These are phyloP conservation scores for Bipolaris victoriae DNA, from an alignment of 2,329 filamentous ascomycete species.

Conservation along the genomic window DNA sequence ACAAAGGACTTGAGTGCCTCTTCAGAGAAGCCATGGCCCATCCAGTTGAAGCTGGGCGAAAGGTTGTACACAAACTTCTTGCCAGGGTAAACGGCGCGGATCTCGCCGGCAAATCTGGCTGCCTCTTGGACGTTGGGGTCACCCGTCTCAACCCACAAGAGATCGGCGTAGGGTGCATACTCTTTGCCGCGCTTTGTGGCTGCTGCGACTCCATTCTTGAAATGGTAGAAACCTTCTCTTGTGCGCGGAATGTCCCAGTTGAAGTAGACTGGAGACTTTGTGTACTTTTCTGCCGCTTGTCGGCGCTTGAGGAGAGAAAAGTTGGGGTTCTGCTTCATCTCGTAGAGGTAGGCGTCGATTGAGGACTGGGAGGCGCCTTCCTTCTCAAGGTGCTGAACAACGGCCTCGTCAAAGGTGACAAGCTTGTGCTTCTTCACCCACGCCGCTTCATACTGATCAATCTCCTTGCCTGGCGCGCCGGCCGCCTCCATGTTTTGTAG, in stretches of 20 bases:
- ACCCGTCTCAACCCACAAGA: constrained; percentile 96
- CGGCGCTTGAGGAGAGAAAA: constrained; percentile 81
- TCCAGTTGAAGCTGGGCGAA: constrained; percentile 98
- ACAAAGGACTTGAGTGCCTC: constrained; percentile 87
- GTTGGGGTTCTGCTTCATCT: constrained; percentile 69
- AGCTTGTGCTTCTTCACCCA: constrained; percentile 90
- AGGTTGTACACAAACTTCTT: constrained; percentile 98
- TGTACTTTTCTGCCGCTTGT: constrained; percentile 70
- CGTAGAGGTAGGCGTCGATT: constrained; percentile 70
- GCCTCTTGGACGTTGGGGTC: constrained; percentile 84
- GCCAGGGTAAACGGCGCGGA: constrained; percentile 70
- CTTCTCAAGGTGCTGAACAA: constrained; percentile 72
- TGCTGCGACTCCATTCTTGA: constrained; percentile 79
- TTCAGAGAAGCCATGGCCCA: constrained; percentile 88
- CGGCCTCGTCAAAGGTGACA: constrained; percentile 90
- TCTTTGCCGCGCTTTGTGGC: constrained; percentile 92
- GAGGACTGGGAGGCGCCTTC: constrained; percentile 68
- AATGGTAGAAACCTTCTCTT: constrained; percentile 93
- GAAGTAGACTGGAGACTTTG: constrained; percentile 75
- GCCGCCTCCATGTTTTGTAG: constrained; percentile 86
- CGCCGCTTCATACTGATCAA: constrained; percentile 81
- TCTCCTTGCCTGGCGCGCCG: constrained; percentile 78
- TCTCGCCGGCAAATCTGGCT: constrained; percentile 74
- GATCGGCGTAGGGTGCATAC: constrained; percentile 90
- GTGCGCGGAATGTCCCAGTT: constrained; percentile 92